Evolutionary conservation across 2,329 filamentous ascomycete genomes (phyloP).

Genomic region (Xylogone sp.): DNA sequence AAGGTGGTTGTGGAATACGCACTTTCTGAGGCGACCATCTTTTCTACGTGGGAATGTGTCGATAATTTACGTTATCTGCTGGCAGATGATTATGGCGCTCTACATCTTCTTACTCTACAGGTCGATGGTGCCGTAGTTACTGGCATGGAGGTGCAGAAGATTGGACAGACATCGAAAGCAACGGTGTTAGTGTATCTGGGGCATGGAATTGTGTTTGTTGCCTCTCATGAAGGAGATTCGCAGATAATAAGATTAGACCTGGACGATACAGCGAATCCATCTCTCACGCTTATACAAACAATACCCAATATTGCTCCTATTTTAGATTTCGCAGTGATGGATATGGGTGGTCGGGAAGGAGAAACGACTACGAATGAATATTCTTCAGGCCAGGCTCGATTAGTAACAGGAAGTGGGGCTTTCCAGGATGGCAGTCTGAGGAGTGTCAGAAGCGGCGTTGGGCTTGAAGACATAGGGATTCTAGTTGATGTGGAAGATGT

Average conservation of each 20-base stretch:
- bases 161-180: conserved; percentile 69
- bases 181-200: conserved; percentile 76
- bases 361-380: conserved; percentile 83
- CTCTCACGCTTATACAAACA: conserved; percentile 67
- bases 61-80: conserved; percentile 82
- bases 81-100: conserved; percentile 82
- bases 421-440: conserved; percentile 84
- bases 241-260: conserved; percentile 69
- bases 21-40: conserved; percentile 74
- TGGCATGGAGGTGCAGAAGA: conserved; percentile 64
- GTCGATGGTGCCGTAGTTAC: conserved; percentile 64
- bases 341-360: conserved; percentile 81
- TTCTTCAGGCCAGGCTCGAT: conserved; percentile 88
- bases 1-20: conserved; percentile 61
- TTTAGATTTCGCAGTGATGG: conserved; percentile 92
- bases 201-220: conserved; percentile 73
- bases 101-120: conserved; percentile 81
- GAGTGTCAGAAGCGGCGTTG: conserved; percentile 90
- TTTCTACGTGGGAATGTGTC: conserved; percentile 86
- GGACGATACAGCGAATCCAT: conserved; percentile 27
- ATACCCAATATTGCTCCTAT: conserved; percentile 86
- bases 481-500: conserved; percentile 75
- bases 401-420: conserved; percentile 89
- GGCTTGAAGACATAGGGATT: conserved; percentile 80
- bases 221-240: conserved; percentile 89